Evolutionary conservation across 2,329 filamentous ascomycete genomes (phyloP).

Genomic region (Colletotrichum cuscutae): DNA sequence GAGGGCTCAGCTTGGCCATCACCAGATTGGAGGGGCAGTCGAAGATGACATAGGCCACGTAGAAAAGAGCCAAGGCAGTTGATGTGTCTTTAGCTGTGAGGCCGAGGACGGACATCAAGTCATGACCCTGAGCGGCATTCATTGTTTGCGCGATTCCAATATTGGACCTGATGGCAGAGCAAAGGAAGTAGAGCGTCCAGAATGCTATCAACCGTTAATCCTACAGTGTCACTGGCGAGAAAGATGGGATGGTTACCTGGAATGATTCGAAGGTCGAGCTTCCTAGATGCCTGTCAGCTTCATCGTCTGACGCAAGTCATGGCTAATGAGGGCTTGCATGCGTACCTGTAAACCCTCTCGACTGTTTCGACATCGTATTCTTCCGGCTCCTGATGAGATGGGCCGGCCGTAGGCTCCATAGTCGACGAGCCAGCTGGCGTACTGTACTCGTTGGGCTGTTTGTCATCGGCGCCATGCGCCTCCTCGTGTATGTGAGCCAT

Average conservation of each 20-base stretch:
- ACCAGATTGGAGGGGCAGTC: slow-evolving; percentile 89
- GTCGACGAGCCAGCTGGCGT: slow-evolving; percentile 16
- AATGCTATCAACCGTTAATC: slow-evolving; percentile 67
- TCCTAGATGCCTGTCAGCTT: slow-evolving; percentile 44
- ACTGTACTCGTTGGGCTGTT: slow-evolving; percentile 36
- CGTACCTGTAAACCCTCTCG: slow-evolving; percentile 63
- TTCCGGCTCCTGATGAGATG: slow-evolving; percentile 36
- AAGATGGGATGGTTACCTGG: slow-evolving; percentile 52
- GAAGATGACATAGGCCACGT: slow-evolving; percentile 91
- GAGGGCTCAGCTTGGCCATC: slow-evolving; percentile 86
- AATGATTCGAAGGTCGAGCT: slow-evolving; percentile 69
- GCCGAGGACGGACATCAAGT: slow-evolving; percentile 77
- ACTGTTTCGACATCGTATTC: slow-evolving; percentile 63
- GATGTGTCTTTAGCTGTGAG: slow-evolving; percentile 82
- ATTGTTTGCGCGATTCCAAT: slow-evolving; percentile 95
- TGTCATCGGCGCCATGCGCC: slow-evolving; percentile 46
- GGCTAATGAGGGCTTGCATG: background rate
- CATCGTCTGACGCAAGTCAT: background rate
- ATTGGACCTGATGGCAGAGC: slow-evolving; percentile 91
- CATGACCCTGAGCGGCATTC: slow-evolving; percentile 77
- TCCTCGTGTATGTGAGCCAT: slow-evolving; percentile 52
- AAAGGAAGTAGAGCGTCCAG: slow-evolving; percentile 91
- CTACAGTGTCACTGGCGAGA: too few relatives aligned
- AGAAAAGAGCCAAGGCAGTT: slow-evolving; percentile 87
- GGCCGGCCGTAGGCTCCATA: slow-evolving; percentile 7